Evolutionary conservation across 2,329 filamentous ascomycete genomes (phyloP).

Genomic region (Colletotrichum viniferum): DNA sequence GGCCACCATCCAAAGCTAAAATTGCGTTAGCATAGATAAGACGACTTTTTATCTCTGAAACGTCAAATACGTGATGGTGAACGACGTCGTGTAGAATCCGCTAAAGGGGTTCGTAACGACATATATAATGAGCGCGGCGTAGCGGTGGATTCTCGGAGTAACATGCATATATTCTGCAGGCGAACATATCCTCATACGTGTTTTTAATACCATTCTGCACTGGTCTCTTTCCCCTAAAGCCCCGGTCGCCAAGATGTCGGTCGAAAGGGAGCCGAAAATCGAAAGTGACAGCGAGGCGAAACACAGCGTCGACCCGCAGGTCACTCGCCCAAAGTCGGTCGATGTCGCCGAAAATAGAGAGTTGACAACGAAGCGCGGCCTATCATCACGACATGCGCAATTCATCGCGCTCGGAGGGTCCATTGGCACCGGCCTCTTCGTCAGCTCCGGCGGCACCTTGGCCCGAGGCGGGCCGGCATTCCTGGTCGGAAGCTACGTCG

Average conservation of each 20-base stretch:
- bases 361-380: background rate
- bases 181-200: background rate
- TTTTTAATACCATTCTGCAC: background rate
- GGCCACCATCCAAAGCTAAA: background rate
- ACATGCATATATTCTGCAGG: background rate
- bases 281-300: background rate
- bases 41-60: background rate
- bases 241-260: background rate
- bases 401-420: constrained; percentile 51
- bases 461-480: background rate
- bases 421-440: constrained; percentile 53
- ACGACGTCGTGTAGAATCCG: background rate
- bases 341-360: background rate
- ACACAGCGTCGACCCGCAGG: background rate
- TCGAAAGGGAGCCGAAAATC: background rate
- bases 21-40: background rate
- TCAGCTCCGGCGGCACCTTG: constrained; percentile 45
- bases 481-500: background rate
- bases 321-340: background rate
- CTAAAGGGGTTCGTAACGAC: background rate
- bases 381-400: constrained; percentile 42
- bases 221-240: background rate
- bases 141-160: background rate
- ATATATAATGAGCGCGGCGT: background rate
- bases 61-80: background rate